Base-by-base conservation (phyloP, 2,329 filamentous ascomycete genomes). In the Colletotrichum sp. region DNA sequence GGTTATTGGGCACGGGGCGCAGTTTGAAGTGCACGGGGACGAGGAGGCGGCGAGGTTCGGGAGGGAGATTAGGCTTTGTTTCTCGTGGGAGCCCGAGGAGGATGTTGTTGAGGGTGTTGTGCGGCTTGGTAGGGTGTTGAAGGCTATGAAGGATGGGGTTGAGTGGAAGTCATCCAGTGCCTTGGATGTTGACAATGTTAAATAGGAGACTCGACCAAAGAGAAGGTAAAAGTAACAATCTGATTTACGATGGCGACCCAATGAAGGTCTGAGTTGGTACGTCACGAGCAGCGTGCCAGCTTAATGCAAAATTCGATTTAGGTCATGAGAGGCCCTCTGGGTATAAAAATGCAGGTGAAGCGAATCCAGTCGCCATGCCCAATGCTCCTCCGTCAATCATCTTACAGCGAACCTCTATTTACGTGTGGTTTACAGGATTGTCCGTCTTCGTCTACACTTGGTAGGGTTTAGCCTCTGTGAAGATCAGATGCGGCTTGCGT, bases 401-500 rank as follows among this genome's bases (percentile, higher is more conserved):
- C 26, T 60, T 60, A 34, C 13, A 28, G 4, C 36, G 4, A 48
- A 26, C n/a, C 36, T 39, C 55, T 24, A 24, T 16, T 34, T 28
- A 32, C 43, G n/a, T 43, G 21, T 26, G n/a, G 21, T 21, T 21
- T 32, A 63, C 28, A 63, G 67, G n/a, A 4, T 18, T 63, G 28
- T 18, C 26, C 18, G 26, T 32, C 26, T 30, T 30, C 14, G 12
- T 48, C 84, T 75, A 89, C 52, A 89, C 85, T 76, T 87, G 85
- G 82, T 95, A 95, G 34, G 92, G 87, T 77, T 89, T 85, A 5
- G 88, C 89, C 1, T 91, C 92, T 64, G 91, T 85, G 16, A 98
- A 98, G 52, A 99, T 90, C 79, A 99, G 84, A 84, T 98, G 92
- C 5, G 97, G 97, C 84, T 98, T 98, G 83, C 96, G 89, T 84